Evolutionary conservation across 306 rosid genomes (phyloP).

Genomic region (Ormosia emarginata): DNA sequence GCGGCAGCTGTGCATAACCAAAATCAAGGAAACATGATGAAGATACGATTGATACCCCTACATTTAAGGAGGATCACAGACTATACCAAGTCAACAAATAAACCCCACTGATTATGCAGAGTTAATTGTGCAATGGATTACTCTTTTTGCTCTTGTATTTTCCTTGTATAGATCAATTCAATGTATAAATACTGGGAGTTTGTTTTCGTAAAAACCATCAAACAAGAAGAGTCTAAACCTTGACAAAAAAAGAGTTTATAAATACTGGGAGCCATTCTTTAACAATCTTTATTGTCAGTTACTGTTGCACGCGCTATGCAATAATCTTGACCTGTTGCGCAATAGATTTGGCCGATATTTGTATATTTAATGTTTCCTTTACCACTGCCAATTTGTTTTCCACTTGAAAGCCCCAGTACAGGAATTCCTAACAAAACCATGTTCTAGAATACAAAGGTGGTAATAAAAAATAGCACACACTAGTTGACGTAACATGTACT

Average conservation of each 20-base stretch:
- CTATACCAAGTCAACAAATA: not conserved
- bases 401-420: slow-evolving; percentile 1
- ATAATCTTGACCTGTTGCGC: not conserved
- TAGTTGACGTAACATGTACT: not conserved
- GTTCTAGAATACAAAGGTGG: not conserved
- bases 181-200: too few species aligned
- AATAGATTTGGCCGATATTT: too few species aligned
- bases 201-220: too few species aligned
- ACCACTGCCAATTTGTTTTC: not conserved
- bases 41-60: not conserved
- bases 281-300: too few species aligned
- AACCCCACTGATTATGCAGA: not conserved
- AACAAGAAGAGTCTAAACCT: too few species aligned
- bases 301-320: not conserved
- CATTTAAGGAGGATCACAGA: not conserved
- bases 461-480: not conserved
- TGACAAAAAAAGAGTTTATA: too few species aligned
- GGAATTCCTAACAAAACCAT: slow-evolving; percentile 1
- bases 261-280: too few species aligned
- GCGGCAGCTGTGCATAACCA: not conserved
- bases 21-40: not conserved
- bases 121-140: not conserved
- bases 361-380: not conserved
- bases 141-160: not conserved
- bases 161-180: too few species aligned